Evolutionary conservation across 305 asterid genomes (phyloP), one percentile per base, ranked within the genome.

Genomic region (Fraxinus baroniana): DNA sequence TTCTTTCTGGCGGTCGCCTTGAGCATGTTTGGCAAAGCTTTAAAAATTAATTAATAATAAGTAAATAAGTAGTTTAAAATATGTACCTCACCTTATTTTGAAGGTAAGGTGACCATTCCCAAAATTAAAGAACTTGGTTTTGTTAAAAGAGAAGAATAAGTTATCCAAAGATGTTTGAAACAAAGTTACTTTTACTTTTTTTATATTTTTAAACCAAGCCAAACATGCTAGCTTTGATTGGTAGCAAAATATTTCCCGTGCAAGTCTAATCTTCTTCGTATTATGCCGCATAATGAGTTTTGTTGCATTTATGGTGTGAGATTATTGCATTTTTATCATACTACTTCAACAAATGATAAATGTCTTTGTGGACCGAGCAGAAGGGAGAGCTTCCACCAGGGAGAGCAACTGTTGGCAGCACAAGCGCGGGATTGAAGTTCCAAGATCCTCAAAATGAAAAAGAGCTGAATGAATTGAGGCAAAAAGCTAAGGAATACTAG

Each of bases 381-480:
- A 96, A 94, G 89, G 98, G 98, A 78, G 98, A 94, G 85, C 98
- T 96, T 79, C 99, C 99, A 39, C 85, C 93, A 0, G 98, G 99
- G 76, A 93, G 99, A 86, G 82, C 91, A 17, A 85, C 94, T 0
- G 86, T 91, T 30, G 33, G 92, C 26, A 82, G 92, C 77, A 68
- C 84, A 55, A 84, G 81, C 82, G 20, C 90, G 10, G 82, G 91
- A 0, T 85, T 91, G 74, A 94, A 94, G 83, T 93, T 89, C 85
- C 95, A 91, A 85, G 99, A 96, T 83, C 86, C 94, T 52, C 98
- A 96, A 79, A 91, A 93, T 68, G 98, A 96, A 89, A 90, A 91
- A 88, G 98, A 96, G 89, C 91, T 96, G 62, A 96, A 91, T 57
- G 97, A 94, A 79, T 78, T 94, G 77, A 90, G 98, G 88, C 95